Evolutionary conservation across 2,329 filamentous ascomycete species (phyloP), one percentile per base, ranked within the genome.

Genomic region (Akanthomyces dipterigenus): DNA sequence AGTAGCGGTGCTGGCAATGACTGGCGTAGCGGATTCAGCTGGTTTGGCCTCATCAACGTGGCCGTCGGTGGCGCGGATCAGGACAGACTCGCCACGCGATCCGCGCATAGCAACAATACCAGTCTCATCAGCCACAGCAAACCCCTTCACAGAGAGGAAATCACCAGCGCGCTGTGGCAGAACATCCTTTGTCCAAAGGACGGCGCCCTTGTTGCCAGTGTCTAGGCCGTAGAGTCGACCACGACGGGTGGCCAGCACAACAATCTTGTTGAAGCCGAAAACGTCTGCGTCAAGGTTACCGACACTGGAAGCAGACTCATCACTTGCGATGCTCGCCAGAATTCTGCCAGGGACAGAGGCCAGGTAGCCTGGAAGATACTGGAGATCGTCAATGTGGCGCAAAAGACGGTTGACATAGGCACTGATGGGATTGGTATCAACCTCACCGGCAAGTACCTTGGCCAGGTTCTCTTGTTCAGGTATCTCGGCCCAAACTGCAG

Each of bases 381-480:
- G 80, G 43, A 97, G 79, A 65, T 97, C 95, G 50, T 85, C 80
- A 16, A 91, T 68, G 70, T 99, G 95, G 50, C 95, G 89, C 65
- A 83, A 88, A 16, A 96, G 81, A 16, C 95, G 88, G 75, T 97
- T 92, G 31, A 93, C 76, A 70, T 96, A 99, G n/a, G 95, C 95
- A 12, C 83, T 80, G 6, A 90, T 69, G 3, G 90, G 81, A 70
- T 89, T 96, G 69, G 88, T 89, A 70, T 96, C 89, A 4, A 90
- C 89, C 75, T 99, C 93, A 26, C 90, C 84, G 66, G 96, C 89
- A 8, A 98, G 80, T 34, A 91, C 90, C 71, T 90, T 88, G 6
- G 87, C 91, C 54, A 97, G 78, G 56, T 86, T 82, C 70, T 93
- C 89, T 18, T 83, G 83, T 66, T 88, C 85, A 14, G 88, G 87